Evolutionary conservation across 2,329 filamentous ascomycete species (phyloP).

Genomic region (Neofusicoccum kwambonambiense): DNA sequence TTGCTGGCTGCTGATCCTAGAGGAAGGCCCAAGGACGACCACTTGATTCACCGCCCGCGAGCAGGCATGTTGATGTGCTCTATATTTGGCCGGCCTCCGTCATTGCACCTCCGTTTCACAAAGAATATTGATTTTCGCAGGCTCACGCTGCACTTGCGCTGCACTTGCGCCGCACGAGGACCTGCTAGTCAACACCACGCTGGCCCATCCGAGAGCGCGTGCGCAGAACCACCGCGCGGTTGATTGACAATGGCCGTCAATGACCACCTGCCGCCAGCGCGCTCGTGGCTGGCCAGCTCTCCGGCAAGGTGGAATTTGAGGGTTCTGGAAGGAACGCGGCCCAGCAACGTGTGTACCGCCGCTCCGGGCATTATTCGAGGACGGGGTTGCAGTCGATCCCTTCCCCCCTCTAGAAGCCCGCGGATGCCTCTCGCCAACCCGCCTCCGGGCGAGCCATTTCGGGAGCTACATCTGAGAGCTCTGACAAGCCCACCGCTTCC

Average conservation of each 20-base stretch:
- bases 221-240: no score
- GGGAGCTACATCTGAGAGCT: background rate
- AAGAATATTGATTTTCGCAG: background rate
- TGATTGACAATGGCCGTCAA: no score
- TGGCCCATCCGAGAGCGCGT: no score
- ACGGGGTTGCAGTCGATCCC: background rate
- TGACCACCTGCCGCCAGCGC: no score
- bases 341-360: conserved; percentile 3
- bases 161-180: no score
- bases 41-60: background rate
- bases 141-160: no score
- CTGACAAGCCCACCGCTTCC: background rate
- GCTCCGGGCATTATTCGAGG: background rate
- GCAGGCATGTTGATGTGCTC: background rate
- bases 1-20: background rate
- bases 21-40: background rate
- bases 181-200: no score
- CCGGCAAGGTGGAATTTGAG: no score
- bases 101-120: background rate
- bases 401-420: background rate
- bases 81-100: conserved; percentile 1
- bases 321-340: background rate
- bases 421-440: background rate
- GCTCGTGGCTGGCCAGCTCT: background rate
- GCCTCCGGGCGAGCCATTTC: background rate